These are phyloP conservation scores for Tylopilus sp. DNA, from an alignment of 768 basidiomycete species.

Conservation along the genomic window DNA sequence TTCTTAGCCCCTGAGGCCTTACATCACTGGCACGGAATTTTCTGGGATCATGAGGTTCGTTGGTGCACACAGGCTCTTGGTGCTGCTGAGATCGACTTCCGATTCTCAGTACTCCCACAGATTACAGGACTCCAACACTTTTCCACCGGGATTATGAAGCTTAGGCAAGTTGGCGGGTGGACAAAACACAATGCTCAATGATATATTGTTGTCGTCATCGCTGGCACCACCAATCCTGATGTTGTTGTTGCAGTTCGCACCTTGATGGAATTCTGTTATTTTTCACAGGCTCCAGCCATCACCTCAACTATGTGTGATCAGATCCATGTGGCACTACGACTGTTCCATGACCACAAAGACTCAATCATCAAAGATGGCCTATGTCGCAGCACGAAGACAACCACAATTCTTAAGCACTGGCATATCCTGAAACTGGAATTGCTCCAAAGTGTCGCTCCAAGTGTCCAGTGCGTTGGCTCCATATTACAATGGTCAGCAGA, in stretches of 20 bases:
- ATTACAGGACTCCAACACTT: too few relatives aligned
- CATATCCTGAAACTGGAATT: too few relatives aligned
- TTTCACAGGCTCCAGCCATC: constrained; percentile 25
- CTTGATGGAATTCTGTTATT: too few relatives aligned
- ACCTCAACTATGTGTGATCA: constrained; percentile 12
- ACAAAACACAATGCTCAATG: too few relatives aligned
- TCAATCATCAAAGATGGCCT: constrained; percentile 31
- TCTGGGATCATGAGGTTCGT: background rate
- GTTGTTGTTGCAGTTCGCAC: constrained; percentile 34
- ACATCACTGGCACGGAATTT: background rate
- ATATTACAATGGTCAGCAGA: constrained; percentile 1
- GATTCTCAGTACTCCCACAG: too few relatives aligned
- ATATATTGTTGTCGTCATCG: constrained; percentile 35
- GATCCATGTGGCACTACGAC: constrained; percentile 20
- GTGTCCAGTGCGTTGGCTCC: background rate
- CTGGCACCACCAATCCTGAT: constrained; percentile 25
- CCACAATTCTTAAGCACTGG: too few relatives aligned
- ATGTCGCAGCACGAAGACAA: constrained; percentile 8
- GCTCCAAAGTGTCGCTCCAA: too few relatives aligned
- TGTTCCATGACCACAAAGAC: constrained; percentile 37
- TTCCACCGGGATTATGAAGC: too few relatives aligned
- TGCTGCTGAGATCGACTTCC: too few relatives aligned
- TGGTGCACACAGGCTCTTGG: too few relatives aligned
- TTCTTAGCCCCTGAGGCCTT: background rate
- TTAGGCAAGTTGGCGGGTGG: too few relatives aligned